Conservation (phyloP, 345 rosid genomes). For the Dipteronia dyeriana region DNA sequence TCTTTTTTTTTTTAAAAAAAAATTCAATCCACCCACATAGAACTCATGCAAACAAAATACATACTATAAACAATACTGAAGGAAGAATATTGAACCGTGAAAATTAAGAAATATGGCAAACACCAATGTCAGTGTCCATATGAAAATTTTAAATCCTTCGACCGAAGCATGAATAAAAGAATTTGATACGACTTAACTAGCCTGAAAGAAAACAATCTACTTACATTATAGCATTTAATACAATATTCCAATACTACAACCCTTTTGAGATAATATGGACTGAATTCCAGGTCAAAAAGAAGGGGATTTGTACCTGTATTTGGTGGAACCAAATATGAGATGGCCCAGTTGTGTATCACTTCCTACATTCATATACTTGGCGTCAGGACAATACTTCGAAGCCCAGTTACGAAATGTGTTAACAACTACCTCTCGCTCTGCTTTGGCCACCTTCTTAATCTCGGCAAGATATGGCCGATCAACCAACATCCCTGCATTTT, state of each 20-base stretch:
- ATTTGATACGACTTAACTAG: neutral
- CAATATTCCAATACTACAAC: neutral
- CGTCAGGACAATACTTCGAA: constrained; percentile 76
- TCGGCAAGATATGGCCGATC: constrained; percentile 77
- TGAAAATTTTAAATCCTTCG: neutral
- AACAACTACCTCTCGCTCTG: constrained; percentile 70
- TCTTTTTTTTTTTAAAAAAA: neutral
- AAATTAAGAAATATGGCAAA: neutral
- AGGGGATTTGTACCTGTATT: constrained; percentile 52
- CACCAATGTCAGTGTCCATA: too few relatives aligned
- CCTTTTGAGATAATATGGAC: neutral
- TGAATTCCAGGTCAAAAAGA: neutral
- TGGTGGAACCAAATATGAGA: constrained; percentile 74
- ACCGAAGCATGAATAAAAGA: neutral
- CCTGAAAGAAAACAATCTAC: neutral
- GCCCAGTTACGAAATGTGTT: constrained; percentile 89
- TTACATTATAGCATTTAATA: neutral
- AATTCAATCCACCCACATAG: neutral
- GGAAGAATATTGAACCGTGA: neutral
- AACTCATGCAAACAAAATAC: neutral
- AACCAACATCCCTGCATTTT: constrained; percentile 88
- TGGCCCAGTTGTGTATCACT: constrained; percentile 89
- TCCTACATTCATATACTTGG: constrained; percentile 87
- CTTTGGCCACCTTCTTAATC: constrained; percentile 82
- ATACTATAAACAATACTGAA: neutral